A percentile compares a stretch with the other conserved stretches of the same genome.
Conservation (phyloP, 305 asterid species). For the Fraxinus xanthoxyloides region DNA sequence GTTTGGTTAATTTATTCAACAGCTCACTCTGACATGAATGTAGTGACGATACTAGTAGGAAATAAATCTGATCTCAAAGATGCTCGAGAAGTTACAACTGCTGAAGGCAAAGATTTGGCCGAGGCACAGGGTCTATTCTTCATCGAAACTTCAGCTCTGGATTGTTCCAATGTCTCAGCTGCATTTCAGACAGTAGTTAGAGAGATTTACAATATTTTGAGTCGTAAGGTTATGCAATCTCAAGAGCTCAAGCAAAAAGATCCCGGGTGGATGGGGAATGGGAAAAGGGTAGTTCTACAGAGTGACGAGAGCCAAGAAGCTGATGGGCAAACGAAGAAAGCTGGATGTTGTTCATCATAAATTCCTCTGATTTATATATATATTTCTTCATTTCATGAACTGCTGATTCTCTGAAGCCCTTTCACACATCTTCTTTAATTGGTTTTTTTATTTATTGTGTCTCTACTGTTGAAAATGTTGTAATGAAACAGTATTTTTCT, state of each 20-base stretch:
- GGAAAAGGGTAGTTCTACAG: conserved; percentile 35
- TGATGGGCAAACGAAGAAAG: conserved; percentile 25
- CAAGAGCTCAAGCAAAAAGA: conserved; percentile 29
- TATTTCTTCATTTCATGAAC: not conserved
- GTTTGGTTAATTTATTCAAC: conserved; percentile 14
- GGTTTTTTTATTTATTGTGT: conserved; percentile 12
- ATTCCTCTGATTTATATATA: not conserved
- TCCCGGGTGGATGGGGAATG: conserved; percentile 22
- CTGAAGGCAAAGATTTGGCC: conserved; percentile 50
- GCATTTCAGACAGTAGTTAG: conserved; percentile 53
- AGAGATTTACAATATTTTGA: conserved; percentile 49
- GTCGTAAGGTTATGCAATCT: conserved; percentile 49
- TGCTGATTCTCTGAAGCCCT: conserved; percentile 10
- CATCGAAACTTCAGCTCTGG: conserved; percentile 60
- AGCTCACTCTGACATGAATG: conserved; percentile 60
- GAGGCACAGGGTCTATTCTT: conserved; percentile 55
- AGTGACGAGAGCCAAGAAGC: conserved; percentile 18
- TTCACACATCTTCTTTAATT: conserved; percentile 1
- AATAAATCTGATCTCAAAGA: conserved; percentile 63
- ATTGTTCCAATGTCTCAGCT: conserved; percentile 43
- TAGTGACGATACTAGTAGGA: conserved; percentile 57
- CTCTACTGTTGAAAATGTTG: conserved; percentile 5
- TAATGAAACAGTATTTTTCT: not conserved
- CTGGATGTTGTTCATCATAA: conserved; percentile 35
- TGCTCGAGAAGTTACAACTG: conserved; percentile 48